Percentiles rank a stretch among this genome's conserved stretches.
phyloP scores from a whole-genome alignment of 176 grass and related monocot genomes.

The Oryza meridionalis region DNA sequence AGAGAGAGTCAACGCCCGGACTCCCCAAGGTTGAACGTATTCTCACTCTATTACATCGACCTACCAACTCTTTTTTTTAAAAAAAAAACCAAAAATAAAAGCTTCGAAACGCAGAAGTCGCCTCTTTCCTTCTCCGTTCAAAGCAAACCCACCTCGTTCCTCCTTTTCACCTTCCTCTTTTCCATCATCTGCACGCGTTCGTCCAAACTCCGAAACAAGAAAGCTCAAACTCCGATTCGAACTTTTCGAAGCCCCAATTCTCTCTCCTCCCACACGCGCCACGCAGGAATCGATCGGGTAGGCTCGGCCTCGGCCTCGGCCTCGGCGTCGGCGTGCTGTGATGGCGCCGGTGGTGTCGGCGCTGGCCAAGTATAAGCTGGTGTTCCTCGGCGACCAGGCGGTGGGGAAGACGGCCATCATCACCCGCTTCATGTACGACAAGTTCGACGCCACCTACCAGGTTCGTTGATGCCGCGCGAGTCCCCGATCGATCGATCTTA shows the following conservation, averaged over 20 bases:
- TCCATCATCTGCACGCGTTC: constrained; percentile 3
- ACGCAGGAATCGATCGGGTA: background rate
- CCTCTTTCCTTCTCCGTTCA: constrained; percentile 42
- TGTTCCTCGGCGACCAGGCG: constrained; percentile 81
- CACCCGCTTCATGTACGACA: constrained; percentile 96
- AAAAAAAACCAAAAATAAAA: background rate
- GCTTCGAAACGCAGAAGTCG: constrained; percentile 49
- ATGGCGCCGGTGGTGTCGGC: constrained; percentile 61
- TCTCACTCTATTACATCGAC: background rate
- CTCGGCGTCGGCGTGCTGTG: background rate
- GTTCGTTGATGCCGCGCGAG: constrained; percentile 30
- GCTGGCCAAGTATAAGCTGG: constrained; percentile 84
- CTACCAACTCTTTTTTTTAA: background rate
- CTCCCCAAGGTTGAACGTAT: background rate
- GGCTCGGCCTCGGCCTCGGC: too few species aligned
- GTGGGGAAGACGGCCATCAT: constrained; percentile 85
- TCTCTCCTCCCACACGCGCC: background rate
- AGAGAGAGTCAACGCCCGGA: background rate
- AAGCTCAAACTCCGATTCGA: background rate
- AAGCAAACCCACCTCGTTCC: constrained; percentile 26
- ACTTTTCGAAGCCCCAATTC: background rate
- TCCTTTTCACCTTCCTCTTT: constrained; percentile 10
- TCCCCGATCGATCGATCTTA: background rate
- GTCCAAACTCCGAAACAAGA: background rate
- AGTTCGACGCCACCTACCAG: constrained; percentile 86